A percentile compares a stretch with the other conserved stretches of the same genome.
Evolutionary conservation across 805 yeast species (phyloP).

Genomic region (Saturnispora serradocipensis): DNA sequence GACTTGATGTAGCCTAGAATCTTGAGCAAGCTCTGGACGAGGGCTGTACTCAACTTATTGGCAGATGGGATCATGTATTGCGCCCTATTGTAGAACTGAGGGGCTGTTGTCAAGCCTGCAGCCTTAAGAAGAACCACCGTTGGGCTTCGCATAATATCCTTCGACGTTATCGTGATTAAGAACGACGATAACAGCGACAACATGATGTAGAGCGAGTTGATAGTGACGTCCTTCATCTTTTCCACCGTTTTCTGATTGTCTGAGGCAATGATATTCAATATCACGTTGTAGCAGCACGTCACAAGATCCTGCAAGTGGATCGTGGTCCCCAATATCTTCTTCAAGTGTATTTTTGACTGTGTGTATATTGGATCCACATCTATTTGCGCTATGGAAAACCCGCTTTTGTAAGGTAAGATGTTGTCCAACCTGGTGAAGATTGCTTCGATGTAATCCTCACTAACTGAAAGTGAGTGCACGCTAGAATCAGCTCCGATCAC

Average conservation of each 20-base stretch:
- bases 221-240: conserved; percentile 17
- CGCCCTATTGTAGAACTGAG: conserved; percentile 8
- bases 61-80: not conserved
- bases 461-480: not conserved
- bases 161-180: conserved; percentile 15
- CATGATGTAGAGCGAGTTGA: conserved; percentile 8
- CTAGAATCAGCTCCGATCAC: not conserved
- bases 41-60: conserved; percentile 11
- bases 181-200: conserved; percentile 26
- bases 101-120: conserved; percentile 10
- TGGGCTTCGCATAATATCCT: not conserved
- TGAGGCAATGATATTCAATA: conserved; percentile 3
- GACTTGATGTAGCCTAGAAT: conserved; percentile 15
- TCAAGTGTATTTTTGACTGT: conserved; percentile 27
- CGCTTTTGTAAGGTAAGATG: conserved; percentile 30
- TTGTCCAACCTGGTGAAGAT: conserved; percentile 28
- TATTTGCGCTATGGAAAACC: conserved; percentile 28
- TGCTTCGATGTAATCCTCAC: conserved; percentile 22
- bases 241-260: conserved; percentile 3
- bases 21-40: conserved; percentile 11
- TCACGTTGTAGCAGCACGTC: conserved; percentile 7
- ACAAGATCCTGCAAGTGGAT: conserved; percentile 26
- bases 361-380: conserved; percentile 29
- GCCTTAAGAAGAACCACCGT: conserved; percentile 6
- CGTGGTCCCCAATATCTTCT: conserved; percentile 22